Evolutionary conservation across 2,329 filamentous ascomycete species (phyloP).

Genomic region (Thielaviopsis musarum): DNA sequence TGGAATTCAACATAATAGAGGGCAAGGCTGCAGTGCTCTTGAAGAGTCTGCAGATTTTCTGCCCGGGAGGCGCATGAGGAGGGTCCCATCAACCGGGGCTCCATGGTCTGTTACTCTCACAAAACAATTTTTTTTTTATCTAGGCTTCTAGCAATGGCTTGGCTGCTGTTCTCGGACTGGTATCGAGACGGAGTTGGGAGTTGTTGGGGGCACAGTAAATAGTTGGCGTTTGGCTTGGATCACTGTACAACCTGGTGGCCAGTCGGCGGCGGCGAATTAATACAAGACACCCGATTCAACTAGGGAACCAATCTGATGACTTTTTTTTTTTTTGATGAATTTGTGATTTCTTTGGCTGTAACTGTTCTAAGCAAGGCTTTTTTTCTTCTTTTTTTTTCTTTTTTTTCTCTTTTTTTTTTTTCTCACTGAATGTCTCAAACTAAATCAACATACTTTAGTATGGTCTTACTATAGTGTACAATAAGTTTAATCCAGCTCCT

Average conservation of each 20-base stretch:
- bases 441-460: too few relatives aligned
- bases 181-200: background rate
- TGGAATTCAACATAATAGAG: conserved; percentile 15
- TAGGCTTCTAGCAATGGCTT: background rate
- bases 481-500: conserved; percentile 1
- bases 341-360: too few relatives aligned
- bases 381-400: background rate
- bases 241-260: background rate
- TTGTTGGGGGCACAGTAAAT: background rate
- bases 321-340: background rate
- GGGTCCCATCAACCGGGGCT: conserved; percentile 14
- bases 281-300: conserved; percentile 12
- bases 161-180: background rate
- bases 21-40: conserved; percentile 8
- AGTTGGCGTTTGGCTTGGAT: background rate
- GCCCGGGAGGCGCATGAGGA: conserved; percentile 13
- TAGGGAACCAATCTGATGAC: conserved; percentile 1
- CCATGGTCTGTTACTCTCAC: conserved; percentile 13
- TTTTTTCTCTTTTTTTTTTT: too few relatives aligned
- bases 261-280: background rate
- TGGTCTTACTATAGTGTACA: too few relatives aligned
- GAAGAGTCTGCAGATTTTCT: conserved; percentile 5
- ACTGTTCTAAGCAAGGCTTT: too few relatives aligned
- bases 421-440: too few relatives aligned
- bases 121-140: conserved; percentile 1